Base-by-base conservation (phyloP, 2,329 filamentous ascomycete genomes). In the Pseudogymnoascus sp. region DNA sequence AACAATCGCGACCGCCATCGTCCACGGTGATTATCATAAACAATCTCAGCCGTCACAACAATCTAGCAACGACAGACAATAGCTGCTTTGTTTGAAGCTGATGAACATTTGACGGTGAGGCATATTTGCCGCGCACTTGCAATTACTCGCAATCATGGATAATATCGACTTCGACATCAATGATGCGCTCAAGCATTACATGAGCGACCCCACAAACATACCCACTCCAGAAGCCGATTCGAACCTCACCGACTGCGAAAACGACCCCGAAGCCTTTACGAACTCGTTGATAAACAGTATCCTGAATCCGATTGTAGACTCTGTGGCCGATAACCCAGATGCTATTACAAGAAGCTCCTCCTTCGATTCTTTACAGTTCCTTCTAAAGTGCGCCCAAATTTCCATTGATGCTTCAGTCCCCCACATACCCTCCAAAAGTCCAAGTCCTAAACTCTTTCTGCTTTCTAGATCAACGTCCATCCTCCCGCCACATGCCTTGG, bases 81-180 rank as follows among this genome's bases (percentile, higher is more conserved):
- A 38, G 15, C n/a, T 57, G 18, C 55, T 57, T 57, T 38, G 19
- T 35, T 38, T 19, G 33, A 37, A 35, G 55, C 33, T 13, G 55
- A 30, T 6, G 26, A 18, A 19, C 55, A 15, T 15, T 57, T 28
- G 18, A 10, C 35, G 23, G 33, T 57, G 26, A 57, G 55, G 55
- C 55, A 57, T 37, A 7, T 38, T 38, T 38, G 55, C 55, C 55
- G 18, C 55, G 13, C 41, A 38, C 55, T 37, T 57, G 12, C 4
- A 23, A 65, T 61, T 33, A 33, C 34, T 65, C 66, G 66, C 70
- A 68, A 73, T 65, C 72, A 87, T 87, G 85, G 87, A 79, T 70
- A 88, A 88, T 77, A 82, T 91, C 72, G 82, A 86, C 70, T 99
- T 99, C 76, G 90, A 97, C 74, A 90, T 99, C 74, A 96, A 96